A percentile compares a stretch with the other conserved stretches of the same genome.
Evolutionary conservation across 108 stramenopile genomes (phyloP).

Genomic region (Cyclotella sp.): DNA sequence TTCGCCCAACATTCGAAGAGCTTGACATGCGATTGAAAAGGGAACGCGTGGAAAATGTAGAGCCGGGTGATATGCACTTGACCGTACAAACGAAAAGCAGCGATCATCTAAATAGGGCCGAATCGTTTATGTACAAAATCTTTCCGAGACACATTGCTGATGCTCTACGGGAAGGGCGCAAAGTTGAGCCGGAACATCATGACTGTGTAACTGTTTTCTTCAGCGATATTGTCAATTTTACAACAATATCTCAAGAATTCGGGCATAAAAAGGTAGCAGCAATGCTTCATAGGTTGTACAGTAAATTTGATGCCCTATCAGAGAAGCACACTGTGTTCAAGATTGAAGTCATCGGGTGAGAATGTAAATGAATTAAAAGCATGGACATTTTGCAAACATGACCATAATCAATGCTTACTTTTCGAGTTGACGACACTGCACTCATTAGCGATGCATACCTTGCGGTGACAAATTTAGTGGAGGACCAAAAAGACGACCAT

Average conservation of each 20-base stretch:
- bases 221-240: slow-evolving; percentile 77
- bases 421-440: neutral
- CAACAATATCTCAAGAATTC: slow-evolving; percentile 58
- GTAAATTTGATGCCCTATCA: slow-evolving; percentile 67
- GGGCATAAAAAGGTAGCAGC: slow-evolving; percentile 64
- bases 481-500: slow-evolving; percentile 66
- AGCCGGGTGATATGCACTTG: slow-evolving; percentile 25
- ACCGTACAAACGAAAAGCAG: slow-evolving; percentile 13
- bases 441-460: slow-evolving; percentile 63
- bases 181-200: slow-evolving; percentile 48
- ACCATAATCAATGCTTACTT: no score
- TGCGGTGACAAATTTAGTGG: slow-evolving; percentile 70
- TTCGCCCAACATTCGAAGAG: slow-evolving; percentile 55
- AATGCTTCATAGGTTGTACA: slow-evolving; percentile 73
- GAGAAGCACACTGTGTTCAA: slow-evolving; percentile 78
- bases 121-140: slow-evolving; percentile 36
- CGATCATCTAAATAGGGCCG: neutral
- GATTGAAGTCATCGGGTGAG: slow-evolving; percentile 70
- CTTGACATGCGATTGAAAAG: slow-evolving; percentile 52
- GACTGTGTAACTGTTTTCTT: slow-evolving; percentile 47
- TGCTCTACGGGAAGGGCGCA: slow-evolving; percentile 52
- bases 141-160: slow-evolving; percentile 69
- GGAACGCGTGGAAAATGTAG: slow-evolving; percentile 42
- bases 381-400: no score
- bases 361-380: no score